Conservation (phyloP, 2,329 filamentous ascomycete genomes). For the Cytospora schulzeri region DNA sequence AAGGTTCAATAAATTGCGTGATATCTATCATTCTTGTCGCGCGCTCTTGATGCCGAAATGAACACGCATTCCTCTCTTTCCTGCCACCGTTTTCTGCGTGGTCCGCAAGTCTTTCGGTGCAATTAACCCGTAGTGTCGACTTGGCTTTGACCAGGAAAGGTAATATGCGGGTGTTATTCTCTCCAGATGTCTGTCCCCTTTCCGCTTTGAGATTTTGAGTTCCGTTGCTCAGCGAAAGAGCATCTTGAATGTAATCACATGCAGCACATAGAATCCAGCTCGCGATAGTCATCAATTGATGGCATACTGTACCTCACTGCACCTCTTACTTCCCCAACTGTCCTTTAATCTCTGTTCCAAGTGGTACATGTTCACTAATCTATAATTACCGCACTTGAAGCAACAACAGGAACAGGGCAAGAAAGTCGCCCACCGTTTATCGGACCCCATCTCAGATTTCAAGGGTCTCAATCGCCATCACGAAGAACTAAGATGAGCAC, state of each 20-base stretch:
- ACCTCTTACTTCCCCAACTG: too few species aligned
- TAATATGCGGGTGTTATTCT: constrained; percentile 1
- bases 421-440: neutral
- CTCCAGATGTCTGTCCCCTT: too few species aligned
- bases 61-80: constrained; percentile 3
- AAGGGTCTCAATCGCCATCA: neutral
- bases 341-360: neutral
- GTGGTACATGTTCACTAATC: neutral
- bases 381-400: neutral
- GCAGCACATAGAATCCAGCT: too few species aligned
- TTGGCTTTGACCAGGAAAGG: constrained; percentile 4
- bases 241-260: too few species aligned
- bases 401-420: neutral
- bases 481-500: constrained; percentile 8
- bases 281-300: too few species aligned
- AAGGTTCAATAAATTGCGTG: neutral
- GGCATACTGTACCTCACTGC: too few species aligned
- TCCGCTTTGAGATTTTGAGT: neutral
- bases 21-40: constrained; percentile 7
- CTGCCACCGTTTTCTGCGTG: neutral
- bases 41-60: neutral
- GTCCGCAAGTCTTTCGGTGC: neutral
- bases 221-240: neutral
- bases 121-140: neutral
- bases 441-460: neutral